phyloP scores from a whole-genome alignment of 2,329 filamentous ascomycete species.

The Ophidiomyces ophidiicola region DNA sequence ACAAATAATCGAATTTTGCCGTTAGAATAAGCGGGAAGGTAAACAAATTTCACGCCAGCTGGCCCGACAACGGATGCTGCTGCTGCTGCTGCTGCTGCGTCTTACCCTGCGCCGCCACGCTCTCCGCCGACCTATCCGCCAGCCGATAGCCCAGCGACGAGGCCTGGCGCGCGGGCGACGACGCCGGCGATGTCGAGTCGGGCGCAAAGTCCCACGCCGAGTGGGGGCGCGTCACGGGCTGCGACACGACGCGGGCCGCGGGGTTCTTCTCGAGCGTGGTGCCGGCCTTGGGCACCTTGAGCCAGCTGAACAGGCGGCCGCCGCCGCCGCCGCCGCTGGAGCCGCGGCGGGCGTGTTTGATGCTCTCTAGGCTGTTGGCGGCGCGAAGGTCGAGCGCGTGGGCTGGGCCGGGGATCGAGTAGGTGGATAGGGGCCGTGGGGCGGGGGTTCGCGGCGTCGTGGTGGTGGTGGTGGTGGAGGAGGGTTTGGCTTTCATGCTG shows the following conservation, averaged over 20 bases:
- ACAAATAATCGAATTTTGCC: too few relatives aligned
- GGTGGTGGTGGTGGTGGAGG: background rate
- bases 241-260: background rate
- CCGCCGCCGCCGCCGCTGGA: too few relatives aligned
- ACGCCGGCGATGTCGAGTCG: too few relatives aligned
- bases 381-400: constrained; percentile 3
- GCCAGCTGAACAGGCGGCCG: constrained; percentile 32
- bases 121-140: background rate
- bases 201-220: background rate
- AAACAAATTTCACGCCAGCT: too few relatives aligned
- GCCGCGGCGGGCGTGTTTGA: constrained; percentile 28
- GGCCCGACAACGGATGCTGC: constrained; percentile 4
- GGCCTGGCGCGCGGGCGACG: too few relatives aligned
- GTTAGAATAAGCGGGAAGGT: too few relatives aligned
- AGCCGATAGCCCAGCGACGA: too few relatives aligned
- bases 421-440: background rate
- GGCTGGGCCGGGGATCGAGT: background rate
- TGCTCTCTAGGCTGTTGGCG: constrained; percentile 18
- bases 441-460: background rate
- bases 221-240: background rate
- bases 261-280: background rate
- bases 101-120: background rate
- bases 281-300: constrained; percentile 21
- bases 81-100: too few relatives aligned
- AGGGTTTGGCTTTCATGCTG: constrained; percentile 2